Evolutionary conservation across 2,329 filamentous ascomycete species (phyloP), one percentile per base, ranked within the genome.

Genomic region (Trichoderma atrobrunneum): DNA sequence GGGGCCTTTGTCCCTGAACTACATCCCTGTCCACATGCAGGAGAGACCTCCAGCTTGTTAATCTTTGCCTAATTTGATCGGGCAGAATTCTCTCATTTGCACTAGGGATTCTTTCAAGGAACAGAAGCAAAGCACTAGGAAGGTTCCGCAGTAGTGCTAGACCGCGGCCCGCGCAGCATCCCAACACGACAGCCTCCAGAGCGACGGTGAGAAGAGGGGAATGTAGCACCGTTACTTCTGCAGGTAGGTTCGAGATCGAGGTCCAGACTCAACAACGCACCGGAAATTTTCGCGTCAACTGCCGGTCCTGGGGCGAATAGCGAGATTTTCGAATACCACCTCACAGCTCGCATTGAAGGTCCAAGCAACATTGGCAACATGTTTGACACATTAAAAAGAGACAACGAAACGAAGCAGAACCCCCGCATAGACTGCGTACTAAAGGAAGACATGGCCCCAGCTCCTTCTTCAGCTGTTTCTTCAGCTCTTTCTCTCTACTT

Each of bases 1-100:
- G 28, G 28, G 24, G 28, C 34, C 66, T 39, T 32, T 34, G 32
- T 48, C 66, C 57, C 57, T 62, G 39, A 36, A 62, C 26, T 7
- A 24, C 14, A 54, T 28, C 67, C 67, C 28, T 70, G 67, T 62
- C 67, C 11, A 4, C 21, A 70, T 70, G 67, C 67, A 70, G 67
- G 57, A 70, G 67, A 61, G 36, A 5, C 24, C 26, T 32, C 32
- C 67, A 61, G 36, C 57, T 61, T 10, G 54, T 56, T 12, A 57
- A 67, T 57, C 43, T 57, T 57, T 34, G 26, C 43, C 62, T 32
- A 34, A 65, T 34, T 4, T 6, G 28, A 34, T 4, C 14, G 48
- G 2, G 30, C 34, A 32, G 26, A 48, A 69, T 60, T 60, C 24
- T 48, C n/a, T 69, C 65, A 60, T 7, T 61, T 60, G 21, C 65